Conservation (phyloP, 306 rosid species). For the Castanea crenata region DNA sequence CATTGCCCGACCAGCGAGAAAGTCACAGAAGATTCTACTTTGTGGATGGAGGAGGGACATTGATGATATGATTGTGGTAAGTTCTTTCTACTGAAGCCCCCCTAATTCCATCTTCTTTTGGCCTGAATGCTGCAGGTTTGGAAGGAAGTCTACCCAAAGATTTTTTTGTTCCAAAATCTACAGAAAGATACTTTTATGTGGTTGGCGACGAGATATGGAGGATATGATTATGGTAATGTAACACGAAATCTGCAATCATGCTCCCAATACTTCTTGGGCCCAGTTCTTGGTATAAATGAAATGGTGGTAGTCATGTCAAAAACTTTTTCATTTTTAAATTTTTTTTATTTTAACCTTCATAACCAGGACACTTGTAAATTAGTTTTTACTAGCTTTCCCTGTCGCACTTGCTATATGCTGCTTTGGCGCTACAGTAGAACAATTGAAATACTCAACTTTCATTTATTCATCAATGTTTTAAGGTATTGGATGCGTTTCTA, state of each 20-base stretch:
- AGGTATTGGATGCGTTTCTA: slow-evolving; percentile 90
- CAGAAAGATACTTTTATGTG: slow-evolving; percentile 83
- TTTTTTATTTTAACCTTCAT: background rate
- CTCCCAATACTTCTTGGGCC: slow-evolving; percentile 28
- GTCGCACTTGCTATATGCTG: background rate
- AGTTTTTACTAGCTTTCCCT: background rate
- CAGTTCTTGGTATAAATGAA: slow-evolving; percentile 25
- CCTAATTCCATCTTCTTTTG: slow-evolving; percentile 36
- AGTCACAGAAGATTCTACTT: slow-evolving; percentile 49
- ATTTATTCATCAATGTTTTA: background rate
- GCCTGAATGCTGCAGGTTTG: slow-evolving; percentile 73
- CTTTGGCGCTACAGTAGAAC: background rate
- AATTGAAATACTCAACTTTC: background rate
- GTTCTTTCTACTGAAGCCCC: slow-evolving; percentile 35
- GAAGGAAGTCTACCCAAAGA: slow-evolving; percentile 89
- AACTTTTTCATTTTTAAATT: background rate
- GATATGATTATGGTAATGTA: slow-evolving; percentile 88
- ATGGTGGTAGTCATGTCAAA: slow-evolving; percentile 17
- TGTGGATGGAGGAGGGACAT: slow-evolving; percentile 61
- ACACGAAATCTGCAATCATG: slow-evolving; percentile 30
- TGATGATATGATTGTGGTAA: slow-evolving; percentile 55
- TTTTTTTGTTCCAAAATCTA: slow-evolving; percentile 66
- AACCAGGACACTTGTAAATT: slow-evolving; percentile 15
- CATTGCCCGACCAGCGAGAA: slow-evolving; percentile 43
- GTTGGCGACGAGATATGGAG: slow-evolving; percentile 98